phyloP scores from a whole-genome alignment of 1,139 yeast species.

The Candida frijolesensis region DNA sequence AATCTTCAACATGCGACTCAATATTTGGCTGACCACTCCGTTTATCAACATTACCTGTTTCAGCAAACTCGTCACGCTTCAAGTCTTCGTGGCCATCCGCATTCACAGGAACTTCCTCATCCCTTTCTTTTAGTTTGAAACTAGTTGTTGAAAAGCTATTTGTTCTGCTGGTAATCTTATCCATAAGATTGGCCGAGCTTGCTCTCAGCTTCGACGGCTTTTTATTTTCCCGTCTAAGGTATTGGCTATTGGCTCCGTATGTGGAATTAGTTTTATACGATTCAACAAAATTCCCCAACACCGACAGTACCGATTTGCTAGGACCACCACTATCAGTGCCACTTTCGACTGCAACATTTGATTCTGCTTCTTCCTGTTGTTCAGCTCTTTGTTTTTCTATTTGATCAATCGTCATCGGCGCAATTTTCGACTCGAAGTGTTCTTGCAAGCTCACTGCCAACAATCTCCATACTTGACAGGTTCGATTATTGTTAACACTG shows the following conservation, averaged over 20 bases:
- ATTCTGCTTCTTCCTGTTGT: neutral
- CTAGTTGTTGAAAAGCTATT: conserved; percentile 19
- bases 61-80: neutral
- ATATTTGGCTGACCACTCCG: conserved; percentile 10
- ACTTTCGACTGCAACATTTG: neutral
- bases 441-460: conserved; percentile 57
- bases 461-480: conserved; percentile 73
- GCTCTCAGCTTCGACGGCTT: neutral
- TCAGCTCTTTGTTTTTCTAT: neutral
- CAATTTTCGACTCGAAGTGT: conserved; percentile 23
- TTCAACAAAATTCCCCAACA: conserved; percentile 45
- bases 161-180: conserved; percentile 25
- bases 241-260: conserved; percentile 24
- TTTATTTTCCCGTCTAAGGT: neutral
- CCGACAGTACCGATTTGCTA: conserved; percentile 40
- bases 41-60: conserved; percentile 9
- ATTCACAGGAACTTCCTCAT: conserved; percentile 4
- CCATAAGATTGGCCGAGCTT: conserved; percentile 23
- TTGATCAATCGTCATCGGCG: conserved; percentile 4
- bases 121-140: conserved; percentile 12
- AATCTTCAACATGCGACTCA: conserved; percentile 22
- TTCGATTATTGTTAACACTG: conserved; percentile 52
- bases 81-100: conserved; percentile 14
- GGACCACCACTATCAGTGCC: conserved; percentile 15
- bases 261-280: conserved; percentile 49